Conservation (phyloP, 1,139 yeast genomes). For the Kazachstania sp. region DNA sequence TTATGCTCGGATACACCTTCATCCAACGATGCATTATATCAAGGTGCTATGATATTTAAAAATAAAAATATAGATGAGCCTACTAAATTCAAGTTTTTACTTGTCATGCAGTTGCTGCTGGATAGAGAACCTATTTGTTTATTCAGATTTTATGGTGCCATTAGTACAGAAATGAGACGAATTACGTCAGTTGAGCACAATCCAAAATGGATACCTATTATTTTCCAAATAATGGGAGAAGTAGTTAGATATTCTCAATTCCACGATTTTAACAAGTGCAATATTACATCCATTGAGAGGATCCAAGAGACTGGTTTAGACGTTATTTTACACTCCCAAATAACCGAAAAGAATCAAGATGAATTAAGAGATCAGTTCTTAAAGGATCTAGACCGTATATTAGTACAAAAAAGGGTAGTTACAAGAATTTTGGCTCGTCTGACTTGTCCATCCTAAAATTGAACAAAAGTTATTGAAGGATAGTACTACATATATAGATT, state of each 20-base stretch:
- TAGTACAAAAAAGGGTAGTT: constrained; percentile 8
- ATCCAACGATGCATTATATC: constrained; percentile 42
- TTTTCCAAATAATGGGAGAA: constrained; percentile 30
- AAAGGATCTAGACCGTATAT: constrained; percentile 9
- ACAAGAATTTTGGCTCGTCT: constrained; percentile 19
- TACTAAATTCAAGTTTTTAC: constrained; percentile 46
- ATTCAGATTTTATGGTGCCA: constrained; percentile 40
- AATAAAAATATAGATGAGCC: constrained; percentile 44
- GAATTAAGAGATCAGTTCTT: background rate
- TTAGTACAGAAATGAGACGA: constrained; percentile 37
- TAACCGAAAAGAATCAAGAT: background rate
- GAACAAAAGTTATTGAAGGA: too few relatives aligned
- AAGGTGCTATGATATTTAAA: constrained; percentile 47
- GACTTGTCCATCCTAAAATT: constrained; percentile 1
- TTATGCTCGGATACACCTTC: constrained; percentile 36
- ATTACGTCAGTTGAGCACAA: constrained; percentile 27
- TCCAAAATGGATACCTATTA: constrained; percentile 27
- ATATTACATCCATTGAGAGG: constrained; percentile 22
- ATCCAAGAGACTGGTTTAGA: constrained; percentile 26
- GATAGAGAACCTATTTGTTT: constrained; percentile 34
- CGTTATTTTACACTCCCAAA: constrained; percentile 28
- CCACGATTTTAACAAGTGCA: constrained; percentile 15
- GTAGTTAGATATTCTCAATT: constrained; percentile 31
- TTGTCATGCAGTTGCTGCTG: constrained; percentile 40
- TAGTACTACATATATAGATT: background rate